Percentiles rank a stretch among this genome's conserved stretches.
Evolutionary conservation across 257 asterid species (phyloP).

Genomic region (Craterostigma plantagineum): DNA sequence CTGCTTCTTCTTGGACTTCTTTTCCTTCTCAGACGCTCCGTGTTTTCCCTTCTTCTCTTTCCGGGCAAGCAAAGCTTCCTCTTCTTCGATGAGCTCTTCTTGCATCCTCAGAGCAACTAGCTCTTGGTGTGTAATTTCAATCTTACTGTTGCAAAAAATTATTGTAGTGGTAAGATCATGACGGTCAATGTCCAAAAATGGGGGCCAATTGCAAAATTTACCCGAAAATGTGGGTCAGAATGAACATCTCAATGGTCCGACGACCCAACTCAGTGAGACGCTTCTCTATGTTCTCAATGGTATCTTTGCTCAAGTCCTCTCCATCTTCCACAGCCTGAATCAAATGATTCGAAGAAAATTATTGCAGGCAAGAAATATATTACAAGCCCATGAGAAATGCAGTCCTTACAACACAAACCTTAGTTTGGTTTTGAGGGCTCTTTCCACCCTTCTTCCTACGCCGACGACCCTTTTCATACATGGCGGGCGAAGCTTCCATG

Average conservation of each 20-base stretch:
- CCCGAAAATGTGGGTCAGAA: constrained; percentile 82
- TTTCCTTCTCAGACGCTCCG: constrained; percentile 48
- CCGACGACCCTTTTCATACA: constrained; percentile 93
- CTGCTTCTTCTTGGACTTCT: constrained; percentile 41
- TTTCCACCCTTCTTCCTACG: no score
- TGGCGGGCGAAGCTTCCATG: constrained; percentile 75
- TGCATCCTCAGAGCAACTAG: constrained; percentile 78
- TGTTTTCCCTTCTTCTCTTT: constrained; percentile 62
- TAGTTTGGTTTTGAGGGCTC: constrained; percentile 88
- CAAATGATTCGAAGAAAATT: background rate
- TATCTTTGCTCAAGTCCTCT: no score
- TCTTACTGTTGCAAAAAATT: constrained; percentile 34
- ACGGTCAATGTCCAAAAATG: no score
- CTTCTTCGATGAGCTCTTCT: constrained; percentile 94
- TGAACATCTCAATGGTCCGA: constrained; percentile 79
- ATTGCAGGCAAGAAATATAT: no score
- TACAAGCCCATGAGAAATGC: no score
- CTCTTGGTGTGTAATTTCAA: constrained; percentile 80
- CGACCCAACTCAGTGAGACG: constrained; percentile 91
- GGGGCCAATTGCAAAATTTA: no score
- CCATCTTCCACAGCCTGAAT: constrained; percentile 62
- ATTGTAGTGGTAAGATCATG: no score
- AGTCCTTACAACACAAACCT: constrained; percentile 30
- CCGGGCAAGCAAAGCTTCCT: constrained; percentile 72
- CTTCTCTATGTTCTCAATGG: no score